Conservation (phyloP, 2,329 filamentous ascomycete genomes). For the Penicillium sp. region DNA sequence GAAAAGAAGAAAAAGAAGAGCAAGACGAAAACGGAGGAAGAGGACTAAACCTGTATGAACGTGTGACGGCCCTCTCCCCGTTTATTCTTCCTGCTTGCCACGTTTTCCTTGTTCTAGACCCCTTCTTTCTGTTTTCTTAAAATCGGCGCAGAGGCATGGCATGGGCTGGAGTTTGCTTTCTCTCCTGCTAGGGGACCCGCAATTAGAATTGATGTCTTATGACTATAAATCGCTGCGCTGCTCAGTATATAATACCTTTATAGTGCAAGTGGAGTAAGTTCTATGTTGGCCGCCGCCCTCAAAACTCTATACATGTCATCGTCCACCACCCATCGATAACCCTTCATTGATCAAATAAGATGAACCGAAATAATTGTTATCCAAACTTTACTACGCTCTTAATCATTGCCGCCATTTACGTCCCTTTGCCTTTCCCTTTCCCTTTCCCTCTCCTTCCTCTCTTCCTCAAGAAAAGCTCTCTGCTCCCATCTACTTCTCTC, state of each 20-base stretch:
- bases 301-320: not conserved
- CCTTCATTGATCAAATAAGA: not conserved
- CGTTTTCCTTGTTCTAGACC: slow-evolving; percentile 16
- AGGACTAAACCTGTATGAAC: slow-evolving; percentile 26
- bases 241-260: not conserved
- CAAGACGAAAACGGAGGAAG: slow-evolving; percentile 38
- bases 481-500: slow-evolving; percentile 66
- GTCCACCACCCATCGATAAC: not conserved
- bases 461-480: slow-evolving; percentile 55
- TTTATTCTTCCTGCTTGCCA: slow-evolving; percentile 26
- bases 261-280: not conserved
- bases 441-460: slow-evolving; percentile 26
- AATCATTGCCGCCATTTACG: not conserved
- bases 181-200: slow-evolving; percentile 16
- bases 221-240: not conserved
- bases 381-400: not conserved
- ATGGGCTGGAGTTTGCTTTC: slow-evolving; percentile 43
- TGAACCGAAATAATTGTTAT: not conserved
- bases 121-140: slow-evolving; percentile 16
- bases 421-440: not conserved
- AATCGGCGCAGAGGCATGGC: slow-evolving; percentile 43
- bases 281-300: not conserved
- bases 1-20: slow-evolving; percentile 61
- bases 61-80: slow-evolving; percentile 4
- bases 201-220: slow-evolving; percentile 1